Conservation (phyloP, 768 basidiomycete species). For the Mrakia hoshinonis region DNA sequence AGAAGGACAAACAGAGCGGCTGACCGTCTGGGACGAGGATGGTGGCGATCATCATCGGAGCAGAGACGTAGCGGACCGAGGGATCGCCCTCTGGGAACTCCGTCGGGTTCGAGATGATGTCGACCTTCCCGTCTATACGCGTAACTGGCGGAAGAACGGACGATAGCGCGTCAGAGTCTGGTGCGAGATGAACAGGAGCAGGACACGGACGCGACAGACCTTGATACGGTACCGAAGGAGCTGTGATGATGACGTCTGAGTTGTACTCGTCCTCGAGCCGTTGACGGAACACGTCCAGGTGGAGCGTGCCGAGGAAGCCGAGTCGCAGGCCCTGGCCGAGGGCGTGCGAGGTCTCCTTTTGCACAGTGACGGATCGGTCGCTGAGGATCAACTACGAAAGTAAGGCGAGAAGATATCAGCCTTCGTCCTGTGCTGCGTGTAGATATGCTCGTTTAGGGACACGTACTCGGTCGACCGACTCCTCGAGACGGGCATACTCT, state of each 20-base stretch:
- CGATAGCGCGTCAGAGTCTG: neutral
- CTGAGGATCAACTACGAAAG: constrained; percentile 63
- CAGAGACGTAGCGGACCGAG: constrained; percentile 68
- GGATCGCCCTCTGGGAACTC: constrained; percentile 73
- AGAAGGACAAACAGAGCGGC: constrained; percentile 23
- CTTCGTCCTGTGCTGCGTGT: neutral
- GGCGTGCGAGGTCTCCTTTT: constrained; percentile 85
- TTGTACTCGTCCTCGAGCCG: constrained; percentile 94
- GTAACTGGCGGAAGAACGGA: constrained; percentile 49
- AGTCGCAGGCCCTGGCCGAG: constrained; percentile 90
- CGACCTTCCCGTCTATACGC: constrained; percentile 56
- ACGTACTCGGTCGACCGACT: constrained; percentile 79
- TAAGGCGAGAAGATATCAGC: neutral
- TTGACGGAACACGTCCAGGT: constrained; percentile 68
- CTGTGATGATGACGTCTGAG: constrained; percentile 87
- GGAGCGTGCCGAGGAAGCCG: constrained; percentile 84
- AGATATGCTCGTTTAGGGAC: constrained; percentile 7
- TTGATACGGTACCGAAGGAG: constrained; percentile 91
- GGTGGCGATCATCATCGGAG: constrained; percentile 85
- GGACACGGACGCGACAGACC: constrained; percentile 43
- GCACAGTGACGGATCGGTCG: constrained; percentile 79
- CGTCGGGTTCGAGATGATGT: constrained; percentile 76
- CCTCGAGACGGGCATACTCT: constrained; percentile 89
- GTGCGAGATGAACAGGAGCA: neutral
- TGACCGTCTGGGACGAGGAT: constrained; percentile 89